phyloP scores from a whole-genome alignment of 495 filamentous ascomycete genomes.

The Articulospora tetracladia region DNA sequence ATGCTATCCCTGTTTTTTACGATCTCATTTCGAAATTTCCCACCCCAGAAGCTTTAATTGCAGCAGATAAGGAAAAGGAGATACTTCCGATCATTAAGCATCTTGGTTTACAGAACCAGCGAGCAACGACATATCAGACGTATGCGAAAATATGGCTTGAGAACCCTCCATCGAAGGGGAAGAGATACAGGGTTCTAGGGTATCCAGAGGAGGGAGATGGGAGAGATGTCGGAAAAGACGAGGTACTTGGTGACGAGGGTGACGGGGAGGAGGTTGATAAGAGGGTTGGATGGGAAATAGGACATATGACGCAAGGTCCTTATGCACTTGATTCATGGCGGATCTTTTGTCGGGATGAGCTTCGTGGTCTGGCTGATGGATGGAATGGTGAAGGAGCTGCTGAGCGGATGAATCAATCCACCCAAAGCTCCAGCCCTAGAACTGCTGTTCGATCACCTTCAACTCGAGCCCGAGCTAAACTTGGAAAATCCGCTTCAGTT shows the following conservation, averaged over 20 bases:
- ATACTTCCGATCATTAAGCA: slow-evolving; percentile 61
- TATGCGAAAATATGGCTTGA: slow-evolving; percentile 69
- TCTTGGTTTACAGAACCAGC: slow-evolving; percentile 69
- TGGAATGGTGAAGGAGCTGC: slow-evolving; percentile 50
- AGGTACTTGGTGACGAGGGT: slow-evolving; percentile 36
- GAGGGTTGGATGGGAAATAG: slow-evolving; percentile 73
- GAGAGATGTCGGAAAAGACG: slow-evolving; percentile 45
- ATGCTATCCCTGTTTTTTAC: slow-evolving; percentile 76
- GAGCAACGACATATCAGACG: slow-evolving; percentile 56
- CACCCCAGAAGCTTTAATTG: slow-evolving; percentile 59
- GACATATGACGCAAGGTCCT: slow-evolving; percentile 78
- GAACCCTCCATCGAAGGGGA: slow-evolving; percentile 54
- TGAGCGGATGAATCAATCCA: too few species aligned
- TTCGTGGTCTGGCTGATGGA: slow-evolving; percentile 57
- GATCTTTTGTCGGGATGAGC: slow-evolving; percentile 83
- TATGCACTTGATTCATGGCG: slow-evolving; percentile 93
- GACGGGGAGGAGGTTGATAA: slow-evolving; percentile 24
- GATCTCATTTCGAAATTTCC: slow-evolving; percentile 64
- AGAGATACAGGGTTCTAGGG: slow-evolving; percentile 60
- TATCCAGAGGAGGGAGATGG: slow-evolving; percentile 54
- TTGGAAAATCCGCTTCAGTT: too few species aligned
- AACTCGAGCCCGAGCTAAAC: too few species aligned
- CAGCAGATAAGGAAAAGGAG: slow-evolving; percentile 46
- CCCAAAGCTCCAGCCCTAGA: too few species aligned
- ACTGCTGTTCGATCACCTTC: too few species aligned